A percentile compares a stretch with the other conserved stretches of the same genome.
phyloP scores from a whole-genome alignment of 2,329 filamentous ascomycete species.

The Thielaviopsis euricoi region DNA sequence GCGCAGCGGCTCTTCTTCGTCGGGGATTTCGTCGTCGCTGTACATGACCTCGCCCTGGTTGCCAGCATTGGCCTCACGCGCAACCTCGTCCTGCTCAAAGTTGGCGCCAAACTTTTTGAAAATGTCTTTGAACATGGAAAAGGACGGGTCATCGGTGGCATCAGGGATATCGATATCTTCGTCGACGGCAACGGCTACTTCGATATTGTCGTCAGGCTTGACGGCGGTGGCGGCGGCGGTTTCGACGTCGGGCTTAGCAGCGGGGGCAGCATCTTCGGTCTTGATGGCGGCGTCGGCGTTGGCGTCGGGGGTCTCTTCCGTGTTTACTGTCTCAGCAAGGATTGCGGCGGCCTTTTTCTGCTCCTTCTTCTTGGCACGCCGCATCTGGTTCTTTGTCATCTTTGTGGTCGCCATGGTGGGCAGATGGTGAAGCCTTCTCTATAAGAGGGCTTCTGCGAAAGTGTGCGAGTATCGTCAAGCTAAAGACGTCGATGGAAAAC shows the following conservation, averaged over 20 bases:
- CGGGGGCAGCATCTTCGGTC: neutral
- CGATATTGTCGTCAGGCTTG: conserved; percentile 9
- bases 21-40: conserved; percentile 70
- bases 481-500: neutral
- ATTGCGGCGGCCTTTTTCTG: conserved; percentile 44
- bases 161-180: conserved; percentile 23
- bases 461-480: neutral
- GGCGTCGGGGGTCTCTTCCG: conserved; percentile 11
- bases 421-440: conserved; percentile 8
- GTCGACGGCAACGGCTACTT: neutral
- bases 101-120: conserved; percentile 61
- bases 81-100: conserved; percentile 43
- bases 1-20: conserved; percentile 50
- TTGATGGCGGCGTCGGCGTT: neutral
- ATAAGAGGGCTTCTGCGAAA: neutral
- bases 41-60: conserved; percentile 79
- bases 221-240: conserved; percentile 3
- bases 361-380: conserved; percentile 87
- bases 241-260: conserved; percentile 5
- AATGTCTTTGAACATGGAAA: conserved; percentile 68
- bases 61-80: conserved; percentile 47
- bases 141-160: conserved; percentile 53
- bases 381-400: conserved; percentile 85
- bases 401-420: conserved; percentile 47
- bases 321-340: conserved; percentile 6